Evolutionary conservation across 192 early-diverging fungal species (phyloP).

Genomic region (Coemansia sp.): DNA sequence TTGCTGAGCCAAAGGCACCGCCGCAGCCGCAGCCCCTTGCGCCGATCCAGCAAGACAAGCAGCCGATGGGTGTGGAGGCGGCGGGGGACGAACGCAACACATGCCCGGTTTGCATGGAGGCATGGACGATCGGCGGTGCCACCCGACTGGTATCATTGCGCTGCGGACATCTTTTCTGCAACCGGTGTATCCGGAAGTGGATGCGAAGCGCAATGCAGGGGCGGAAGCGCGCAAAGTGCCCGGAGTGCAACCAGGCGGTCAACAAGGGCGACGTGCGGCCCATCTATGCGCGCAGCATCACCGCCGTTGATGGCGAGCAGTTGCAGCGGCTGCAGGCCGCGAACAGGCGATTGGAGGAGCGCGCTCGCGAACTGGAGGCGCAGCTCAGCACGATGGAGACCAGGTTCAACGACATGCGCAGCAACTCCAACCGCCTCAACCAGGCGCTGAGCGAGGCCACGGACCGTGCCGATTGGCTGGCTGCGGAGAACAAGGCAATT

Average conservation of each 20-base stretch:
- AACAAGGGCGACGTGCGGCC: constrained; percentile 33
- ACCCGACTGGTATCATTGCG: constrained; percentile 34
- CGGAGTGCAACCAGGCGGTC: constrained; percentile 37
- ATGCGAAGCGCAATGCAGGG: constrained; percentile 10
- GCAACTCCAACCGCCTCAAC: constrained; percentile 17
- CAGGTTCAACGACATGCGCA: constrained; percentile 16
- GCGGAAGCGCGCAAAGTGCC: constrained; percentile 18
- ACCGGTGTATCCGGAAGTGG: constrained; percentile 37
- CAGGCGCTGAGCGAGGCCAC: constrained; percentile 11
- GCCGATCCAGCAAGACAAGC: neutral
- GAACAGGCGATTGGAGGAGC: constrained; percentile 1
- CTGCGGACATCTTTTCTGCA: constrained; percentile 49
- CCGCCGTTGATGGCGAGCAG: constrained; percentile 13
- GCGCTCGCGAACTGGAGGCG: constrained; percentile 2
- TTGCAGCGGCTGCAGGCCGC: constrained; percentile 8
- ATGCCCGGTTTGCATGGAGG: constrained; percentile 39
- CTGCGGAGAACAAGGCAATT: constrained; percentile 20
- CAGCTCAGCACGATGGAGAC: constrained; percentile 5
- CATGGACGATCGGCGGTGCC: constrained; percentile 33
- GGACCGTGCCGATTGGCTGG: constrained; percentile 7
- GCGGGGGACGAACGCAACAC: constrained; percentile 27
- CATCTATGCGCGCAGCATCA: constrained; percentile 29
- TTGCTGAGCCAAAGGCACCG: constrained; percentile 10
- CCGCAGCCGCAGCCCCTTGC: neutral
- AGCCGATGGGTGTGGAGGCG: neutral